Evolutionary conservation across 2,329 filamentous ascomycete species (phyloP), one percentile per base, ranked within the genome.

Genomic region (Xylaria hypoxylon): DNA sequence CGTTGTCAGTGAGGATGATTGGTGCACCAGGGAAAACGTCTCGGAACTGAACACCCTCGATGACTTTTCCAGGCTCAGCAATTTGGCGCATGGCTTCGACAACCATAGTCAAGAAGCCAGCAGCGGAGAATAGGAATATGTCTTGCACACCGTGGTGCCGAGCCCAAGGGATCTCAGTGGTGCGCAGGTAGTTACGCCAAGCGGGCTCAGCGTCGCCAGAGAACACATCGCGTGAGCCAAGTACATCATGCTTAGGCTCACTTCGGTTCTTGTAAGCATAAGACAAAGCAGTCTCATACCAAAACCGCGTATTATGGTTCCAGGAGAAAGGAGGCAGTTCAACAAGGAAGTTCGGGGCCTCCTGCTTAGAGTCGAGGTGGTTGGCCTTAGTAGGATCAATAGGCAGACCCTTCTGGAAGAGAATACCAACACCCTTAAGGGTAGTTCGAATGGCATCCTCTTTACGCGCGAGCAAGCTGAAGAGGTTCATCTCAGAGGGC

Each of bases 61-160:
- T 68, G 3, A 66, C 62, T 35, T 73, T 74, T 24, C 64, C 68
- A 1, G 70, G 67, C 67, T 68, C 73, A 24, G 73, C 70, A 48
- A 71, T 74, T 62, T 77, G 72, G n/a, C 72, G 71, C 44, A 77
- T 71, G 0, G 77, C 79, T 55, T 80, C 78, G 2, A 79, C 73
- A 5, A 77, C 77, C 77, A 80, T 79, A 17, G 74, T 71, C 1
- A 80, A 50, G 57, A 77, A 78, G 1, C 77, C 76, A 1, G 81
- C 79, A n/a, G 79, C 82, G 38, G 84, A 82, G 59, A 83, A 84
- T 62, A 86, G 79, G 62, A 83, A 81, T 48, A 83, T 81, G 68
- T 78, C 80, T 48, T 83, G 78, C 64, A 86, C 82, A 48, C 77
- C 72, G 71, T 86, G 85, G 68, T 86, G 83, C 47, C 81, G 76